Conservation (phyloP, 169 alveolate genomes). For the Babesia bovis region DNA sequence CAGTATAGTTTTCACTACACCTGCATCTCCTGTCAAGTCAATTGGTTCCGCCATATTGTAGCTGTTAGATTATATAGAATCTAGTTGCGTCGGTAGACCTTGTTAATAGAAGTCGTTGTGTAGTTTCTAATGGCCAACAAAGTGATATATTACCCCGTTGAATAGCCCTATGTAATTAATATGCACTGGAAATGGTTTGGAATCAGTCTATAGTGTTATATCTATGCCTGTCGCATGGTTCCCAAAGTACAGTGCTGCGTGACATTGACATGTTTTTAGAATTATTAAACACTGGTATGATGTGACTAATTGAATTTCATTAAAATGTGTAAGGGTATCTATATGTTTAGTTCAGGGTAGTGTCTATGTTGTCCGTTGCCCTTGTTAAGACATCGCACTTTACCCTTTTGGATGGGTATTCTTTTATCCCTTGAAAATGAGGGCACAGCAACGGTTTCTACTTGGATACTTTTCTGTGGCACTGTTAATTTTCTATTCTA, state of each 20-base stretch:
- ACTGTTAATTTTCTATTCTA: conserved; percentile 31
- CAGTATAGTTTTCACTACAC: conserved; percentile 60
- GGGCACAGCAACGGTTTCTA: conserved; percentile 30
- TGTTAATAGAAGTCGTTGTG: too few species aligned
- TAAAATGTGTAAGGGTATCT: neutral
- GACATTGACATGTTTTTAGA: neutral
- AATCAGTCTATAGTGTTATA: too few species aligned
- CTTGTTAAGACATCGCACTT: neutral
- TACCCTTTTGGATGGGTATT: neutral
- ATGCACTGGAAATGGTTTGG: too few species aligned
- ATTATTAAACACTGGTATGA: neutral
- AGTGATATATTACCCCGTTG: too few species aligned
- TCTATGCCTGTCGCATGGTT: too few species aligned
- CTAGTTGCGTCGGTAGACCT: too few species aligned
- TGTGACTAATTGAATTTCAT: neutral
- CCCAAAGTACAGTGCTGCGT: neutral
- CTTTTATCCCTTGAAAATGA: conserved; percentile 4
- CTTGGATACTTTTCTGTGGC: conserved; percentile 19
- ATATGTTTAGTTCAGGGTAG: neutral
- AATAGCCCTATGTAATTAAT: too few species aligned
- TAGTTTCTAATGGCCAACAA: too few species aligned
- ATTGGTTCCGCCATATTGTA: conserved; percentile 59
- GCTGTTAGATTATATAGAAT: neutral
- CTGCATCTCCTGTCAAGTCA: conserved; percentile 62
- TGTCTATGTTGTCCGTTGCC: neutral